These are phyloP conservation scores for Pachysolen tannophilus DNA, from an alignment of 805 yeast species.

Conservation along the genomic window DNA sequence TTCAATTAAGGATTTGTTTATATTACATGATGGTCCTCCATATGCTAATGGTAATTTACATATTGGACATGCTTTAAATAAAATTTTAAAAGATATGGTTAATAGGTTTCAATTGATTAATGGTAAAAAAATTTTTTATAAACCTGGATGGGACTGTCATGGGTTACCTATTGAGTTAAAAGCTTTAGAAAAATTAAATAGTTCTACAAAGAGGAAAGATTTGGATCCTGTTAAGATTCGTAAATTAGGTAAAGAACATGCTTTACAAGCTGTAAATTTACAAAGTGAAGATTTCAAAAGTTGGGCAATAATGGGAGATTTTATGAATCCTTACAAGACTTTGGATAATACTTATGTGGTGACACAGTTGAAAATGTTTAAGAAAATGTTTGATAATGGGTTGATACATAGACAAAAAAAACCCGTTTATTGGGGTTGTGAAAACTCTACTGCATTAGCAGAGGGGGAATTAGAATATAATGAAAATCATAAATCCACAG, in stretches of 20 bases:
- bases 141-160: conserved; percentile 99
- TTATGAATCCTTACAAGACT: conserved; percentile 67
- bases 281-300: conserved; percentile 61
- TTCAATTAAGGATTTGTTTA: conserved; percentile 34
- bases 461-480: conserved; percentile 94
- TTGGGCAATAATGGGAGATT: conserved; percentile 81
- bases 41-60: conserved; percentile 95
- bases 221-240: conserved; percentile 49
- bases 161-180: conserved; percentile 94
- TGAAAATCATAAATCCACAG: conserved; percentile 55
- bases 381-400: conserved; percentile 52
- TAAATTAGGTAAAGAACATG: conserved; percentile 59
- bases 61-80: conserved; percentile 87
- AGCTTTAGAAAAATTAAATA: conserved; percentile 44
- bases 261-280: conserved; percentile 50
- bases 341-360: conserved; percentile 64
- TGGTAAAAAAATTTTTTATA: conserved; percentile 59
- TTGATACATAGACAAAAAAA: conserved; percentile 77
- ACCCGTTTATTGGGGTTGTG: conserved; percentile 98
- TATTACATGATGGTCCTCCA: conserved; percentile 96
- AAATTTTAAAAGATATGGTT: conserved; percentile 80
- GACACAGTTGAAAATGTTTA: conserved; percentile 66
- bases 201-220: conserved; percentile 12
- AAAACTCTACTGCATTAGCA: conserved; percentile 88
- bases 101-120: conserved; percentile 58